Percentiles rank a stretch among this genome's conserved stretches.
Conservation (phyloP, 2,329 filamentous ascomycete species). For the Alternaria dauci region DNA sequence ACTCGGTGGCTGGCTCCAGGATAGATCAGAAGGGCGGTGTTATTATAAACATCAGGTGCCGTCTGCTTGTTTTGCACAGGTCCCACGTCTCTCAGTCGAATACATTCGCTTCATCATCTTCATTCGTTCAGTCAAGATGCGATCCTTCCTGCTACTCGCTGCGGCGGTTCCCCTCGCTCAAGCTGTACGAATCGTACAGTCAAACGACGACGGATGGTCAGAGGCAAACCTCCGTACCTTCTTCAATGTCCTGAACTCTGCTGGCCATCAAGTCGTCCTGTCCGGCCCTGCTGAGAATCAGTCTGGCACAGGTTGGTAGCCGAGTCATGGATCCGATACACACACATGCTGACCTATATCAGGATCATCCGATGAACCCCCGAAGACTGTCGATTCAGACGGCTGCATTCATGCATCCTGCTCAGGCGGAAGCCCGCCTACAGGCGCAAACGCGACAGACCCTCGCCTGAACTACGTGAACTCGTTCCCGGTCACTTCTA, state of each 20-base stretch:
- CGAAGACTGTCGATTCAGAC: conserved; percentile 55
- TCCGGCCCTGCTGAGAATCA: conserved; percentile 73
- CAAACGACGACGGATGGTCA: conserved; percentile 79
- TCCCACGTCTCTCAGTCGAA: not conserved
- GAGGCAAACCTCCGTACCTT: conserved; percentile 71
- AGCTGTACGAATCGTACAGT: conserved; percentile 59
- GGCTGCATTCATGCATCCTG: conserved; percentile 71
- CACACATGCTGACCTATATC: conserved; percentile 11
- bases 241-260: conserved; percentile 63
- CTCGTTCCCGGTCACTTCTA: conserved; percentile 70
- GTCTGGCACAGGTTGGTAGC: conserved; percentile 64
- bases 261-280: conserved; percentile 69
- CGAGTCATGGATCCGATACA: not conserved
- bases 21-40: not conserved
- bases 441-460: conserved; percentile 65
- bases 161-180: conserved; percentile 38
- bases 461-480: conserved; percentile 75
- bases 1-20: not conserved
- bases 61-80: not conserved
- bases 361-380: conserved; percentile 64
- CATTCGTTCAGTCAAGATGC: conserved; percentile 51
- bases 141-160: conserved; percentile 35
- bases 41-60: conserved; percentile 20
- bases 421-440: conserved; percentile 62
- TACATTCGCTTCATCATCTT: conserved; percentile 13